Base-by-base conservation (phyloP, 2,329 filamentous ascomycete genomes). In the Aspergillus persii region DNA sequence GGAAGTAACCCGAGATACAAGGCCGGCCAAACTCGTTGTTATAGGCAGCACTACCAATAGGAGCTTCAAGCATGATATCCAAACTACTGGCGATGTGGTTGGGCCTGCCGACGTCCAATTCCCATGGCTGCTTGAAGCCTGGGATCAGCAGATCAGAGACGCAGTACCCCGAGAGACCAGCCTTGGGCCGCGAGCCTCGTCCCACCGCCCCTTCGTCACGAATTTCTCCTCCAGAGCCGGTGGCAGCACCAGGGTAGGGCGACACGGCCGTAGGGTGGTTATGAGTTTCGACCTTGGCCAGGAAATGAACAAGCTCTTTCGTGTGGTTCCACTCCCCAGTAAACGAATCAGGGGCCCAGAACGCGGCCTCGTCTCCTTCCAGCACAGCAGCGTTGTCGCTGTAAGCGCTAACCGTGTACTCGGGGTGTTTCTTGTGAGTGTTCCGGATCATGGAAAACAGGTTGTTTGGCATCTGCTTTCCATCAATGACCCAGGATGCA, bases 21-120 rank as follows among this genome's bases (percentile, higher is more conserved):
- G 95, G 94, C 41, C 95, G 86, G 29, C 95, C 95, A 69, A 98
- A 99, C 71, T 97, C 95, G 72, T 99, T 99, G 81, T 98, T 98
- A 82, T 96, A 98, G 23, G 91, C 87, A 53, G 95, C 95, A 68
- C 91, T 95, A 39, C 95, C 95, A 67, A 99, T 95, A 0, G 95
- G 95, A 0, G 92, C 95, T 74, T 99, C 94, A 9, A 98, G 82
- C 94, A 99, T 98, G 68, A 99, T 98, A 72, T 98, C 93, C 41
- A 97, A 80, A 77, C 90, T 92, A 79, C 91, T 96, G 23, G 95
- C 93, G 71, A 96, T 95, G 77, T 99, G 95, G 49, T 86, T 84
- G 4, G 95, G 95, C 71, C 90, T 93, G 53, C 95, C 95, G 57
- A 96, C 85, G 70, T 97, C 90, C 33, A 91, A 79, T 75, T 99